Conservation (phyloP, 2,329 filamentous ascomycete genomes). For the Pseudonectria buxi region DNA sequence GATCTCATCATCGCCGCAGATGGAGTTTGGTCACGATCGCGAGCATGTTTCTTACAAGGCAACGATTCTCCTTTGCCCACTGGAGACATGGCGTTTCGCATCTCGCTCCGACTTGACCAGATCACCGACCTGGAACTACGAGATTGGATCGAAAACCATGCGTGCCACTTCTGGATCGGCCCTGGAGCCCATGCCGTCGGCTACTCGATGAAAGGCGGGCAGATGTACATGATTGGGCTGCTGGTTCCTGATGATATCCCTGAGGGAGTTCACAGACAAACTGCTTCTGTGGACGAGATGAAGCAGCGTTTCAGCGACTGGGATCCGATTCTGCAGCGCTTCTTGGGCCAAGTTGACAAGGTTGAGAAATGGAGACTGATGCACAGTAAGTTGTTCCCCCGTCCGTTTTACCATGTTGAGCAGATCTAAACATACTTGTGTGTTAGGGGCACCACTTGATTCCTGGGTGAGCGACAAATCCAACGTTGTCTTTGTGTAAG, state of each 20-base stretch:
- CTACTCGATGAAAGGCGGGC: constrained; percentile 53
- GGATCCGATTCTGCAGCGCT: constrained; percentile 50
- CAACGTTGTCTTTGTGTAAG: constrained; percentile 43
- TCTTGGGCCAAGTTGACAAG: constrained; percentile 43
- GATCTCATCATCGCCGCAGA: constrained; percentile 51
- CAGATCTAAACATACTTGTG: no score
- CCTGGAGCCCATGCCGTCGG: constrained; percentile 54
- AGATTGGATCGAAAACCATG: constrained; percentile 42
- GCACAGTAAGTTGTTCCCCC: constrained; percentile 34
- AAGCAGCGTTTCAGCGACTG: constrained; percentile 51
- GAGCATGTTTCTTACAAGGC: constrained; percentile 39
- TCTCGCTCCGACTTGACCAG: constrained; percentile 47
- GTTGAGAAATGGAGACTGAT: constrained; percentile 67
- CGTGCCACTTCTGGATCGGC: constrained; percentile 57
- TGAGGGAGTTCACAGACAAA: constrained; percentile 40
- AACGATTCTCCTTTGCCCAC: constrained; percentile 48
- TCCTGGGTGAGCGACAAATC: constrained; percentile 47
- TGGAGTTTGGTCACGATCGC: constrained; percentile 55
- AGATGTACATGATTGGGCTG: constrained; percentile 60
- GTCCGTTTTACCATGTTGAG: no score
- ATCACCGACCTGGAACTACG: constrained; percentile 44
- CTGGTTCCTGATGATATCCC: constrained; percentile 58
- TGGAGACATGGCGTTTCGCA: constrained; percentile 59
- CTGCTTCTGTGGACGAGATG: constrained; percentile 56
- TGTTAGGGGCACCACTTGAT: constrained; percentile 39